phyloP scores from a whole-genome alignment of 2,329 filamentous ascomycete species.

The Coniochaeta sp. region DNA sequence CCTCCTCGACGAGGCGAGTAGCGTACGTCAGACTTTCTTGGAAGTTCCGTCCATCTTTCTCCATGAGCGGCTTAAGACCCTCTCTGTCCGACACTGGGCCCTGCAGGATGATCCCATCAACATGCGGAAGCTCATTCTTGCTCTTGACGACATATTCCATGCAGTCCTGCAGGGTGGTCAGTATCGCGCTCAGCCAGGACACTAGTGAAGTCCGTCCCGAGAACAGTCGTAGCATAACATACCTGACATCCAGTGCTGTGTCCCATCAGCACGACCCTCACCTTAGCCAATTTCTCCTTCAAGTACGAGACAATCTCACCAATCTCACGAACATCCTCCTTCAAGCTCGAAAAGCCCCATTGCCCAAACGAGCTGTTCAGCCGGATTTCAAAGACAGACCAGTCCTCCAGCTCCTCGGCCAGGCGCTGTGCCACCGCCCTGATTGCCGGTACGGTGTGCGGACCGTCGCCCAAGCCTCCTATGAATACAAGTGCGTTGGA shows the following conservation, averaged over 20 bases:
- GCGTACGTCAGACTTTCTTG: slow-evolving; percentile 40
- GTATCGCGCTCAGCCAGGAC: too few relatives aligned
- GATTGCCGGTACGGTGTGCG: slow-evolving; percentile 55
- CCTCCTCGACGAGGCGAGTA: slow-evolving; percentile 44
- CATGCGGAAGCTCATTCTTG: slow-evolving; percentile 35
- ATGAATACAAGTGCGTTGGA: slow-evolving; percentile 57
- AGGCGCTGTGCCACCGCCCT: slow-evolving; percentile 37
- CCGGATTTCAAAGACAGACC: slow-evolving; percentile 45
- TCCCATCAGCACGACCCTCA: slow-evolving; percentile 47
- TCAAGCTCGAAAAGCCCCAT: slow-evolving; percentile 42
- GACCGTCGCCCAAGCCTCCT: slow-evolving; percentile 63
- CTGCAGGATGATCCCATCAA: slow-evolving; percentile 75
- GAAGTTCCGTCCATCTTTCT: slow-evolving; percentile 23
- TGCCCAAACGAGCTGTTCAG: slow-evolving; percentile 45
- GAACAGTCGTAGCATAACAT: slow-evolving; percentile 6
- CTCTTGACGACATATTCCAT: slow-evolving; percentile 43
- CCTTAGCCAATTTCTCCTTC: slow-evolving; percentile 33
- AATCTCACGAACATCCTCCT: slow-evolving; percentile 46
- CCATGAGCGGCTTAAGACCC: slow-evolving; percentile 39
- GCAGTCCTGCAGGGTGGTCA: slow-evolving; percentile 50
- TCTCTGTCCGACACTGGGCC: slow-evolving; percentile 75
- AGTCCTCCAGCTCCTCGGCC: slow-evolving; percentile 24
- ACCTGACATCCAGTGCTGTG: slow-evolving; percentile 54
- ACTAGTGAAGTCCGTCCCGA: too few relatives aligned
- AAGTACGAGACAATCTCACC: slow-evolving; percentile 45